Evolutionary conservation across 139 green algal genomes (phyloP), one percentile per base, ranked within the genome.

Genomic region (Chara braunii): DNA sequence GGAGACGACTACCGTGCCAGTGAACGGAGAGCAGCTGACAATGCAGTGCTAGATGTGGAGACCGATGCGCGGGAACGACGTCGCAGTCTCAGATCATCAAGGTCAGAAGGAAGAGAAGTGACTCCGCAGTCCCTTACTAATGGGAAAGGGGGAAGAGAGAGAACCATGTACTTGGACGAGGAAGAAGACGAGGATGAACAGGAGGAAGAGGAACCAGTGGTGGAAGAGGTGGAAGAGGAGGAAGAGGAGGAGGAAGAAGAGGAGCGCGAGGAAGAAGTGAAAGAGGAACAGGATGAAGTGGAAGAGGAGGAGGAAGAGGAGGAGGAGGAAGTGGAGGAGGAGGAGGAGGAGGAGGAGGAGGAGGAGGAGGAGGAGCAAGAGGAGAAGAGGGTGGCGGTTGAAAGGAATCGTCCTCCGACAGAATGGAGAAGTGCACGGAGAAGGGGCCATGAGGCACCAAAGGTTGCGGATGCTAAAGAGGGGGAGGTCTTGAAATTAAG

Each of bases 311-410:
- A 65, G 14, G 48, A 54, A 12, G 55, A 3, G n/a, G 37, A 64
- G 3, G 55, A 64, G 12, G 55, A 68, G 12, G 56, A 65, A 11
- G 30, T 64, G 8, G 40, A 5, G 8, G 24, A 66, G n/a, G 56
- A 64, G 31, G 31, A 34, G 26, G 48, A 65, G 23, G 18, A 18
- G 37, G 50, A 55, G 37, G 50, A 14, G n/a, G n/a, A n/a, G n/a
- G n/a, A n/a, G n/a, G n/a, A n/a, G n/a, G n/a, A n/a, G n/a, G n/a
- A n/a, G n/a, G n/a, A n/a, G n/a, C n/a, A n/a, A n/a, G n/a, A n/a
- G n/a, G n/a, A n/a, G n/a, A n/a, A n/a, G n/a, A n/a, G n/a, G n/a
- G n/a, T n/a, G n/a, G n/a, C n/a, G n/a, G n/a, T n/a, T n/a, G n/a
- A n/a, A n/a, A n/a, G n/a, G n/a, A n/a, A n/a, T n/a, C n/a, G n/a